These are phyloP conservation scores for Clavariopsis aquatica DNA, from an alignment of 495 filamentous ascomycete genomes.

Conservation along the genomic window DNA sequence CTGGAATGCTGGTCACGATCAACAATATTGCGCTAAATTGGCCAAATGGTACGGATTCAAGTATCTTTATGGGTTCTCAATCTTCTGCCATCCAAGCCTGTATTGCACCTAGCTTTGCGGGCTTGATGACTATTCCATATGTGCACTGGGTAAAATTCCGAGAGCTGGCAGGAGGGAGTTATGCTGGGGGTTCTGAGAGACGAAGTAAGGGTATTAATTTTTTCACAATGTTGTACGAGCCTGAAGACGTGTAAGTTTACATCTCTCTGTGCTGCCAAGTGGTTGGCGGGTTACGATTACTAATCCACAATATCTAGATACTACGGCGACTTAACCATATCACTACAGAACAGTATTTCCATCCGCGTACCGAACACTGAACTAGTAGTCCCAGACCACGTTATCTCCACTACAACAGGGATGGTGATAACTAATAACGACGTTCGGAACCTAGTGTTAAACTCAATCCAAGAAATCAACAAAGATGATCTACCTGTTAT, in stretches of 20 bases:
- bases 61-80: constrained; percentile 14
- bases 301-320: not conserved
- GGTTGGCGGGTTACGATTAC: not conserved
- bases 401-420: not conserved
- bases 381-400: constrained; percentile 3
- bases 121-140: constrained; percentile 9
- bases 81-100: constrained; percentile 9
- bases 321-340: constrained; percentile 13
- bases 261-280: not conserved
- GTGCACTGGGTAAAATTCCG: constrained; percentile 3
- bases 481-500: constrained; percentile 5
- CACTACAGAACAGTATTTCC: not conserved
- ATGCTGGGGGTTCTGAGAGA: not conserved
- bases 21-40: constrained; percentile 18
- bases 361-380: constrained; percentile 23
- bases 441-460: constrained; percentile 6
- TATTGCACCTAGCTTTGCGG: constrained; percentile 4
- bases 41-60: constrained; percentile 17
- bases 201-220: constrained; percentile 12
- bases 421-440: not conserved
- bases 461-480: constrained; percentile 8
- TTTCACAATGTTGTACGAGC: constrained; percentile 9
- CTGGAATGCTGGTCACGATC: constrained; percentile 13
- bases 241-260: constrained; percentile 8
- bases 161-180: not conserved